phyloP scores from a whole-genome alignment of 306 rosid genomes.

The Ziziphus jujuba region DNA sequence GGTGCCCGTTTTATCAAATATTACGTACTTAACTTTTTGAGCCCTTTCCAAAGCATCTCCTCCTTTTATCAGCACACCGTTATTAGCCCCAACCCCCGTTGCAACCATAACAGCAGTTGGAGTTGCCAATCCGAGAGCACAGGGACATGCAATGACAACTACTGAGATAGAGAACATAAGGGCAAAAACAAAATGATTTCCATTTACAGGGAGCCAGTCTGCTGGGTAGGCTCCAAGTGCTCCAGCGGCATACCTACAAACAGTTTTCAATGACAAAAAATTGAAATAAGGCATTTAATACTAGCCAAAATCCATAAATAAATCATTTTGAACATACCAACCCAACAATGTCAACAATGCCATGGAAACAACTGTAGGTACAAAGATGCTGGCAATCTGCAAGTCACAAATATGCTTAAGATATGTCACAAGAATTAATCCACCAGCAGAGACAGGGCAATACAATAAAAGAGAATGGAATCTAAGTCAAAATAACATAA shows the following conservation, averaged over 20 bases:
- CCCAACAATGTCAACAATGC: constrained; percentile 69
- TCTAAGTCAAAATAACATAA: no score
- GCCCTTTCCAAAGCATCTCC: constrained; percentile 97
- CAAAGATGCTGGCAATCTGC: constrained; percentile 97
- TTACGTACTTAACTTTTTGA: constrained; percentile 80
- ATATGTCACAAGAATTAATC: constrained; percentile 16
- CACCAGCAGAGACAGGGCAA: neutral
- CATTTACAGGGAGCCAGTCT: constrained; percentile 83
- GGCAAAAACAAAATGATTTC: constrained; percentile 90
- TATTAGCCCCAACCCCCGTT: constrained; percentile 96
- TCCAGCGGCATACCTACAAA: constrained; percentile 77
- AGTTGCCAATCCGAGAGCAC: constrained; percentile 99
- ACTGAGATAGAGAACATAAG: constrained; percentile 97
- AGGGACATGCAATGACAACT: constrained; percentile 97
- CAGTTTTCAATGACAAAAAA: constrained; percentile 8
- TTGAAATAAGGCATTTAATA: constrained; percentile 2
- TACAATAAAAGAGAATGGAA: neutral
- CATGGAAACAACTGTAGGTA: constrained; percentile 78
- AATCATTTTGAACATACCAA: constrained; percentile 59
- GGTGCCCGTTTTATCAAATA: constrained; percentile 98
- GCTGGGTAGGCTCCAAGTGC: constrained; percentile 80
- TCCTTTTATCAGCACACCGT: constrained; percentile 96
- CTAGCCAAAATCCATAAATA: neutral
- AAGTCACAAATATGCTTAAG: constrained; percentile 23
- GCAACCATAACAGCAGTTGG: constrained; percentile 99